Base-by-base conservation (phyloP, 768 basidiomycete genomes). In the Pholiota microspora region DNA sequence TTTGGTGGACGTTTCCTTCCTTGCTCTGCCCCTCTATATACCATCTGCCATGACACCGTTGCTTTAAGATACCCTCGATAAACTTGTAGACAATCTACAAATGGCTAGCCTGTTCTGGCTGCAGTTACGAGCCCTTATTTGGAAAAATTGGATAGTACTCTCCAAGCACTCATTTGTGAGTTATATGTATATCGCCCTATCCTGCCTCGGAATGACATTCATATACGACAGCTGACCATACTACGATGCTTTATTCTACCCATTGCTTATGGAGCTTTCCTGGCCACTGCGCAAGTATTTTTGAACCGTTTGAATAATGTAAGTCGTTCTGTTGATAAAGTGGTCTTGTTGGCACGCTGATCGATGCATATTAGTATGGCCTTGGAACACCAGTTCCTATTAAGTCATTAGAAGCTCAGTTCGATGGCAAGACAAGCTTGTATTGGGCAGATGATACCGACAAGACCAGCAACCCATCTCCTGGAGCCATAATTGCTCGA, bases 111-210 rank as follows among this genome's bases (percentile, higher is more conserved):
- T 84, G 31, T 85, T 88, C 65, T 79, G 81, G 74, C 75, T 79
- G 27, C 88, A 89, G 70, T 77, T 85, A 52, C 67, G 69, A 3
- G 82, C 80, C 2, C 68, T 89, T 18, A 77, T 81, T 52, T 79
- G 82, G 80, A 89, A 89, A 74, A 89, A 89, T 59, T 87, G 84
- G 84, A 87, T 89, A 38, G 75, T 87, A 0, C 72, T 88, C 25
- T 82, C 78, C 21, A 86, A 81, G 63, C 84, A 86, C 66, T 77
- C 83, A 49, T 67, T 85, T 64, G 86, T 88, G 29, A 13, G 55
- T 55, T n/a, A 51, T 13, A n/a, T n/a, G n/a, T 54, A 36, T 50
- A n/a, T 3, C 3, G 4, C n/a, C 8, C 31, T 51, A 23, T 27
- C 13, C 18, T 35, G 34, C 50, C 18, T 27, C 13, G 12, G 18